Evolutionary conservation across 1,139 yeast species (phyloP), one percentile per base, ranked within the genome.

Genomic region (Diutina neorugosa): DNA sequence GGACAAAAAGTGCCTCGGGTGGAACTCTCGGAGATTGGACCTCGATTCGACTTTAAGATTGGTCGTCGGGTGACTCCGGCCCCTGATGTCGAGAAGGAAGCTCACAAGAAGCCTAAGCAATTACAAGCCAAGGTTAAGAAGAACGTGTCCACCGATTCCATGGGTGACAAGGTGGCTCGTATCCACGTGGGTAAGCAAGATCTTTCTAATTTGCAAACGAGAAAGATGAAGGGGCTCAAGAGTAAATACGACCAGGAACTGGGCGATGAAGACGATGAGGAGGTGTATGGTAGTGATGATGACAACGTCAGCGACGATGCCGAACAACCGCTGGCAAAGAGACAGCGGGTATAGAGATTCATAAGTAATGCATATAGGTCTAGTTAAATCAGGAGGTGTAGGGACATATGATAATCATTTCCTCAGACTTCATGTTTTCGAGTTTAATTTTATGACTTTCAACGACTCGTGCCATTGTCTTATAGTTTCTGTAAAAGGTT

Each of bases 161-260:
- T 93, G 86, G 99, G 99, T 73, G 98, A 93, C 70, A 90, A 93
- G 81, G 80, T 93, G 59, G 99, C 97, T 60, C 88, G 93, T 71
- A 82, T 93, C 62, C 98, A 93, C 67, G 86, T 93, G 69, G 98
- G 96, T 70, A 85, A 85, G 69, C 99, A 93, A 76, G 98, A 93
- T 67, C 76, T 94, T 67, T 77, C 80, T 65, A 85, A 84, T 68
- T 71, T 93, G 66, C 98, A 93, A 71, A 91, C 98, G 12, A 83
- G 98, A 73, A 93, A 93, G 81, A 88, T 93, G 96, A 94, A 94
- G 78, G 99, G 98, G 66, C 78, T 93, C 65, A 94, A 94, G 74
- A 76, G 89, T 55, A 83, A 78, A 67, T 90, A 76, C 61, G 96
- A 89, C 65, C 96, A 89, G 69, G 68, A 64, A 47, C 70, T 71